Conservation (phyloP, 805 yeast genomes). For the Scheffersomyces ergatensis region DNA sequence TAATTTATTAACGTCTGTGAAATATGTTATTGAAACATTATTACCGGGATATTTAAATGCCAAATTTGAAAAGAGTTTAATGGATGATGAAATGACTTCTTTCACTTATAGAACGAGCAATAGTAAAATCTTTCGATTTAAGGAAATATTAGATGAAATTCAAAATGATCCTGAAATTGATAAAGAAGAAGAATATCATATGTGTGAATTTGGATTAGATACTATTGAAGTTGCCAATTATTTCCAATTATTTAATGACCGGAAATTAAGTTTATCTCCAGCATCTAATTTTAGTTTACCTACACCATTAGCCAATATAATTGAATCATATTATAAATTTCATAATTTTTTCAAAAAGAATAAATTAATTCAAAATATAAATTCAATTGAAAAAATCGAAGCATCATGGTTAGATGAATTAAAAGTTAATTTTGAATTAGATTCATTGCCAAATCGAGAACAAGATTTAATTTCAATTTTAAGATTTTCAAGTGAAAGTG, state of each 20-base stretch:
- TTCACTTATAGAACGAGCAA: conserved; percentile 8
- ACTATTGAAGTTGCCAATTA: conserved; percentile 33
- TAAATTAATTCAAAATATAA: conserved; percentile 16
- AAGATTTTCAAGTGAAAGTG: conserved; percentile 30
- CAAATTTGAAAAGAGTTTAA: conserved; percentile 59
- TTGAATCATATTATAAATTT: conserved; percentile 47
- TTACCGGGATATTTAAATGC: conserved; percentile 75
- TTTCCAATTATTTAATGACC: conserved; percentile 37
- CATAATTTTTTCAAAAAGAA: conserved; percentile 15
- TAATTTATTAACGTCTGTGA: conserved; percentile 60
- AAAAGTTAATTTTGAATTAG: conserved; percentile 20
- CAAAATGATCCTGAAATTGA: conserved; percentile 7
- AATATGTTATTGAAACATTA: conserved; percentile 78
- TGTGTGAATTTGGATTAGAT: conserved; percentile 22
- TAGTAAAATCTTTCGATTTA: conserved; percentile 8
- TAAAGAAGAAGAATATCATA: conserved; percentile 8
- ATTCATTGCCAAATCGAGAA: conserved; percentile 34
- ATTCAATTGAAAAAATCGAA: conserved; percentile 24
- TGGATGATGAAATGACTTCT: conserved; percentile 17
- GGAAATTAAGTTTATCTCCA: conserved; percentile 80
- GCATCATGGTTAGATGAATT: conserved; percentile 23
- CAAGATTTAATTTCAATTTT: conserved; percentile 36
- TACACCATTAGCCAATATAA: conserved; percentile 50
- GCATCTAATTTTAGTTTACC: conserved; percentile 76
- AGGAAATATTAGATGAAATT: conserved; percentile 2